A percentile compares a stretch with the other conserved stretches of the same genome.
Conservation (phyloP, 1,139 yeast species). For the Suhomyces bolitotheri region DNA sequence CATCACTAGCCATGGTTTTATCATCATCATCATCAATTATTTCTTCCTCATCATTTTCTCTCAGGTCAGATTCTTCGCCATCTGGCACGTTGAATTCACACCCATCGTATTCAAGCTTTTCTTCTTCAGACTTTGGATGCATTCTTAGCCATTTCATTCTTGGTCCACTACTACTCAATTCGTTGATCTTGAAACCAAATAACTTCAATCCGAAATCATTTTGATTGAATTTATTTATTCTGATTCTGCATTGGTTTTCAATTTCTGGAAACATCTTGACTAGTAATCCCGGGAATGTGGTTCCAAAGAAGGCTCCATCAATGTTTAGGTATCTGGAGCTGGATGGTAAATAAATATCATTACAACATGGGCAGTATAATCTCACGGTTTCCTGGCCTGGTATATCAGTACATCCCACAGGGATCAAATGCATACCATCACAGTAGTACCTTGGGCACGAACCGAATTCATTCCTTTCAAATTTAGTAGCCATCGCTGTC, state of each 20-base stretch:
- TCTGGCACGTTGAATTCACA: slow-evolving; percentile 63
- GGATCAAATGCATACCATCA: slow-evolving; percentile 88
- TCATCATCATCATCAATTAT: slow-evolving; percentile 34
- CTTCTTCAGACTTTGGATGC: slow-evolving; percentile 61
- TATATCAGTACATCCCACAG: slow-evolving; percentile 87
- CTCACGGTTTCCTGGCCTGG: slow-evolving; percentile 92
- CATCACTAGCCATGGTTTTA: slow-evolving; percentile 51
- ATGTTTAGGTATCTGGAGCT: slow-evolving; percentile 81
- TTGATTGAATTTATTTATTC: slow-evolving; percentile 53
- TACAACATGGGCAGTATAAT: slow-evolving; percentile 91
- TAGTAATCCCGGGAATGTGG: slow-evolving; percentile 90
- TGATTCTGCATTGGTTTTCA: slow-evolving; percentile 53
- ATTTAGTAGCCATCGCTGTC: slow-evolving; percentile 94
- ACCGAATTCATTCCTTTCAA: slow-evolving; percentile 87
- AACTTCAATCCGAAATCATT: slow-evolving; percentile 67
- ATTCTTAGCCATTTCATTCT: slow-evolving; percentile 94
- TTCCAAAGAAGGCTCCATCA: slow-evolving; percentile 97
- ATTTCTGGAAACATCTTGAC: slow-evolving; percentile 88
- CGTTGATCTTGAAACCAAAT: slow-evolving; percentile 85
- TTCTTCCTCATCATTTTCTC: slow-evolving; percentile 29
- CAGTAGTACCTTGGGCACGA: slow-evolving; percentile 89
- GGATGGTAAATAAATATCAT: slow-evolving; percentile 85
- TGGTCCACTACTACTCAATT: slow-evolving; percentile 77
- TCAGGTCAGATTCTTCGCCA: slow-evolving; percentile 18
- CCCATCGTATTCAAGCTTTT: slow-evolving; percentile 56